Base-by-base conservation (phyloP, 768 basidiomycete species). In the Udeniomyces megalosporus region DNA sequence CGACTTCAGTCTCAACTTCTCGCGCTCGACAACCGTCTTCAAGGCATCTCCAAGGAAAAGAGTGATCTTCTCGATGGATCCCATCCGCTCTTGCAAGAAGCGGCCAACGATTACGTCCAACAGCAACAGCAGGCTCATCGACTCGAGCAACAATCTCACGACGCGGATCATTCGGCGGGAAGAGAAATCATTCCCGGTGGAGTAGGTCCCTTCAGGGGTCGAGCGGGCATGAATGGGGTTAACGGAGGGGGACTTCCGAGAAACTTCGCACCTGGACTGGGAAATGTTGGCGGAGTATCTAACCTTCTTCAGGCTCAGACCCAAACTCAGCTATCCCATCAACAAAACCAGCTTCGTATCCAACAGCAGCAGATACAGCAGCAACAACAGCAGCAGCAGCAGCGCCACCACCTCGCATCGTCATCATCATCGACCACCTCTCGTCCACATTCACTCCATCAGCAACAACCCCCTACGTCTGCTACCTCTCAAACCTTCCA, bases 61-160 rank as follows among this genome's bases (percentile, higher is more conserved):
- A 54, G 48, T 31, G 62, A 63, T 15, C 47, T 63, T 35, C 12
- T 38, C 4, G 56, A 24, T 34, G 62, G 62, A 3, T 49, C 62
- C 28, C 62, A 63, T 28, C 62, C 62, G 56, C 29, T 34, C 42
- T 29, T 63, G 10, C 55, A 38, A n/a, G 55, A 63, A 1, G 62
- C 56, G 4, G 61, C 61, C 20, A 29, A 42, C 45, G 24, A 57
- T 45, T 28, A 22, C 52, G 45, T 34, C n/a, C n/a, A 44, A 22
- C 60, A 42, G 48, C 2, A 28, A 52, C 7, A 17, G 38, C 0
- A 29, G 22, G 58, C 22, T n/a, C 11, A 35, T 29, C 35, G 28
- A 42, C 22, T 45, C 29, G 42, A 42, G 38, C 42, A 22, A 31
- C 51, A 42, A 24, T 20, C 34, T 34, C 34, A 38, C 10, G n/a